Conservation (phyloP, 805 yeast species). For the baker's yeast (Saccharomyces cerevisiae) region DNA sequence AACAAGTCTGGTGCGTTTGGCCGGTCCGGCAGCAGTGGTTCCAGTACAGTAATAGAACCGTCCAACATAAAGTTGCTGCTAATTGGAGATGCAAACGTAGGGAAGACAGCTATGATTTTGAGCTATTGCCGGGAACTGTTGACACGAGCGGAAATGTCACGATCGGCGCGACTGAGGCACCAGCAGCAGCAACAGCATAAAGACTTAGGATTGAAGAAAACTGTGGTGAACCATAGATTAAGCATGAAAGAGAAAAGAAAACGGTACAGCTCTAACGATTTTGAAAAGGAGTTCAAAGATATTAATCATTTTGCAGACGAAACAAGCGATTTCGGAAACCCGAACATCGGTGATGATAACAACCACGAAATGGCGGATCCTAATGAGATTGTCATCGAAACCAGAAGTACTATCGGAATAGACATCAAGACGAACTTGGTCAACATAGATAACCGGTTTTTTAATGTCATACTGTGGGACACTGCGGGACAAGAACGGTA, state of each 20-base stretch:
- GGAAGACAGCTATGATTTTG: conserved; percentile 40
- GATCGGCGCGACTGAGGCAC: conserved; percentile 1
- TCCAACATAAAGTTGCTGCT: conserved; percentile 32
- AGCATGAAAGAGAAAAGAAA: conserved; percentile 13
- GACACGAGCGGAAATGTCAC: conserved; percentile 16
- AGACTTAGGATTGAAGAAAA: conserved; percentile 8
- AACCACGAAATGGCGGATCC: conserved; percentile 6
- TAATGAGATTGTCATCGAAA: conserved; percentile 29
- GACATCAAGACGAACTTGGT: conserved; percentile 39
- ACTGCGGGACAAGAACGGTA: conserved; percentile 47
- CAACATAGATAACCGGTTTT: conserved; percentile 36
- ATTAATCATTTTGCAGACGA: neutral
- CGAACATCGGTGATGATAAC: conserved; percentile 6
- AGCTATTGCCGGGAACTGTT: conserved; percentile 35
- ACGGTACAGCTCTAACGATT: conserved; percentile 29
- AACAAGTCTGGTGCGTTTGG: neutral
- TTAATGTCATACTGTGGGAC: conserved; percentile 42
- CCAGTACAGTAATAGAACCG: neutral
- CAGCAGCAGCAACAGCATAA: conserved; percentile 1
- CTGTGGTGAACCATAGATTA: conserved; percentile 4
- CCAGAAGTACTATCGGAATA: conserved; percentile 39
- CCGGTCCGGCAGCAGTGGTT: neutral
- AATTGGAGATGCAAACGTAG: conserved; percentile 42
- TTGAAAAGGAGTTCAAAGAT: conserved; percentile 23
- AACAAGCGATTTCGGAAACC: neutral